Percentiles rank a stretch among this genome's conserved stretches.
These are phyloP conservation scores for Kodamaea laetipori DNA, from an alignment of 805 yeast species.

Conservation along the genomic window DNA sequence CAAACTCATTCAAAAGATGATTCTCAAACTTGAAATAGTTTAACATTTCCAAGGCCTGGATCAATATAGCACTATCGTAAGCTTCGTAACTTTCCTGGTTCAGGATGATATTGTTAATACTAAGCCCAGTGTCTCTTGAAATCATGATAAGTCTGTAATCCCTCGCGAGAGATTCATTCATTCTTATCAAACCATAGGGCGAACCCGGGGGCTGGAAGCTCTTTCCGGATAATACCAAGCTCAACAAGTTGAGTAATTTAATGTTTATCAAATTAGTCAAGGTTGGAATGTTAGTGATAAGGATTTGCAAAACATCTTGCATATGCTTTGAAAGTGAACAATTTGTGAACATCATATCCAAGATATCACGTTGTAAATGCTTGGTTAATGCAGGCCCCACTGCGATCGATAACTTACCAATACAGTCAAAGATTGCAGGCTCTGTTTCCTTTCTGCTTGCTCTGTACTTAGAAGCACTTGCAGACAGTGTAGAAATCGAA, in stretches of 20 bases:
- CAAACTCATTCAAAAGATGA: constrained; percentile 82
- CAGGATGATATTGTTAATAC: constrained; percentile 35
- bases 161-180: constrained; percentile 67
- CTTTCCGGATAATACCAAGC: constrained; percentile 78
- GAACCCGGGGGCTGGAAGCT: constrained; percentile 84
- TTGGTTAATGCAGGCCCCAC: constrained; percentile 93
- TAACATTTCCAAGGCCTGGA: constrained; percentile 79
- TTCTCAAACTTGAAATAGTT: constrained; percentile 73
- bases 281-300: constrained; percentile 77
- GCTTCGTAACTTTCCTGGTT: constrained; percentile 36
- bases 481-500: constrained; percentile 28
- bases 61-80: constrained; percentile 51
- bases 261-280: constrained; percentile 71
- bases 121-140: constrained; percentile 61
- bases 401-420: constrained; percentile 82
- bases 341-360: constrained; percentile 70
- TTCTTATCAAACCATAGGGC: constrained; percentile 62
- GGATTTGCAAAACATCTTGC: constrained; percentile 69
- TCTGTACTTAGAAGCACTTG: constrained; percentile 53
- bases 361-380: constrained; percentile 76
- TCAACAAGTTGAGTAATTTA: constrained; percentile 67
- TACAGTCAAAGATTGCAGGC: constrained; percentile 84
- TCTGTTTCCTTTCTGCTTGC: constrained; percentile 69
- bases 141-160: constrained; percentile 77
- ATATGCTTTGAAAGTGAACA: constrained; percentile 85